Percentiles rank a stretch among this genome's conserved stretches.
Conservation (phyloP, 495 filamentous ascomycete species). For the Neurospora discreta region DNA sequence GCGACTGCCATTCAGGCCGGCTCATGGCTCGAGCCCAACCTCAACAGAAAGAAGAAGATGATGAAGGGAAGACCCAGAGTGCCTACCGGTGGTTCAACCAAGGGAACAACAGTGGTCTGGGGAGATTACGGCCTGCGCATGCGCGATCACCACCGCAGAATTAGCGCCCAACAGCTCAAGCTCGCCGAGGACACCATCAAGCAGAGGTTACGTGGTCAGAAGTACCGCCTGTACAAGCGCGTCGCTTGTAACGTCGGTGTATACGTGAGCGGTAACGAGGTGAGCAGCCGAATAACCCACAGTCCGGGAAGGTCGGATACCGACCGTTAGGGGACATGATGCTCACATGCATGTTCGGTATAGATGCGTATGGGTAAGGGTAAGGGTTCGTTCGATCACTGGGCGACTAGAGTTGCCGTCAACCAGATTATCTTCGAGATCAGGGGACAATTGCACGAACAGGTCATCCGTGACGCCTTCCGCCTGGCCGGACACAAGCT, state of each 20-base stretch:
- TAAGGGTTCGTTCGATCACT: conserved; percentile 95
- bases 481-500: conserved; percentile 89
- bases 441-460: conserved; percentile 84
- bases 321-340: not conserved
- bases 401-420: conserved; percentile 78
- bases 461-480: conserved; percentile 89
- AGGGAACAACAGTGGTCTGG: conserved; percentile 92
- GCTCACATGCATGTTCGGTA: conserved; percentile 11
- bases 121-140: conserved; percentile 94
- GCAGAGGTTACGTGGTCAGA: conserved; percentile 75
- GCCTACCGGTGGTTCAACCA: conserved; percentile 76
- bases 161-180: conserved; percentile 78
- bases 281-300: conserved; percentile 17
- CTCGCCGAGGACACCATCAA: conserved; percentile 89
- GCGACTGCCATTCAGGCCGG: conserved; percentile 50
- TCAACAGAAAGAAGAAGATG: conserved; percentile 66
- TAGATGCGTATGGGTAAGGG: conserved; percentile 94
- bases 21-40: conserved; percentile 72
- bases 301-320: not conserved
- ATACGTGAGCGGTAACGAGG: conserved; percentile 89
- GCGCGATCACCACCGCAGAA: conserved; percentile 81
- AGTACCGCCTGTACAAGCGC: conserved; percentile 83
- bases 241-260: conserved; percentile 88
- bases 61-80: conserved; percentile 84
- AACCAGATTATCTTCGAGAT: conserved; percentile 87